phyloP scores from a whole-genome alignment of 2,329 filamentous ascomycete species.

The Botrytis paeoniae region DNA sequence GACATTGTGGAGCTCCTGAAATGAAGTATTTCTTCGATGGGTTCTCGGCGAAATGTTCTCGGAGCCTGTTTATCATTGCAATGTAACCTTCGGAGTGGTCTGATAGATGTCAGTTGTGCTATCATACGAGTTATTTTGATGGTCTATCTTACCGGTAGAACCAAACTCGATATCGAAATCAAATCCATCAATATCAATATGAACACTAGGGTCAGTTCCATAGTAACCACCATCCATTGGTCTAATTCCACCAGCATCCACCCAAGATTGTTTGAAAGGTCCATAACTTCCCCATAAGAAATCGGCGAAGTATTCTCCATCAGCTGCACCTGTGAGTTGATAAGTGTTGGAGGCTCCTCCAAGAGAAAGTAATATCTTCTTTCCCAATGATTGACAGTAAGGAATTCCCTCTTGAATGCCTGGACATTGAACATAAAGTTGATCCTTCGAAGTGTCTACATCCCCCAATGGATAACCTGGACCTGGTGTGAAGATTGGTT shows the following conservation, averaged over 20 bases:
- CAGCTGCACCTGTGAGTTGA: conserved; percentile 40
- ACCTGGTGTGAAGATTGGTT: conserved; percentile 35
- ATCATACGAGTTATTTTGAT: background rate
- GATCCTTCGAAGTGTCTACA: conserved; percentile 36
- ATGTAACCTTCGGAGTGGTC: conserved; percentile 34
- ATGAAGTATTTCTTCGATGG: conserved; percentile 35
- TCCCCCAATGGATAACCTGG: conserved; percentile 32
- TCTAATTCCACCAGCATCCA: conserved; percentile 33
- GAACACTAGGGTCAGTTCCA: conserved; percentile 20
- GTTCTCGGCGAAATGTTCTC: conserved; percentile 28
- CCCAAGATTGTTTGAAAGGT: conserved; percentile 38
- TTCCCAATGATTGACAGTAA: conserved; percentile 40
- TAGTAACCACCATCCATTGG: conserved; percentile 31
- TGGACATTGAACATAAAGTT: conserved; percentile 39
- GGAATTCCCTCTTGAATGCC: conserved; percentile 40
- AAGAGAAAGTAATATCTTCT: conserved; percentile 44
- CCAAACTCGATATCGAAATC: conserved; percentile 38
- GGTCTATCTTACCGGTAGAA: conserved; percentile 23
- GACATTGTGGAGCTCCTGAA: conserved; percentile 37
- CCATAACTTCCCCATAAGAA: conserved; percentile 45
- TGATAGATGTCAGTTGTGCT: conserved; percentile 22
- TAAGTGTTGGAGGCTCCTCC: conserved; percentile 38
- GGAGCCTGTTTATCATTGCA: conserved; percentile 33
- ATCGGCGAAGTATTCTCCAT: conserved; percentile 40
- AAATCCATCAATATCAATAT: conserved; percentile 37